Evolutionary conservation across 1,284 basidiomycete species (phyloP), one percentile per base, ranked within the genome.

Genomic region (Ustilago loliicola): DNA sequence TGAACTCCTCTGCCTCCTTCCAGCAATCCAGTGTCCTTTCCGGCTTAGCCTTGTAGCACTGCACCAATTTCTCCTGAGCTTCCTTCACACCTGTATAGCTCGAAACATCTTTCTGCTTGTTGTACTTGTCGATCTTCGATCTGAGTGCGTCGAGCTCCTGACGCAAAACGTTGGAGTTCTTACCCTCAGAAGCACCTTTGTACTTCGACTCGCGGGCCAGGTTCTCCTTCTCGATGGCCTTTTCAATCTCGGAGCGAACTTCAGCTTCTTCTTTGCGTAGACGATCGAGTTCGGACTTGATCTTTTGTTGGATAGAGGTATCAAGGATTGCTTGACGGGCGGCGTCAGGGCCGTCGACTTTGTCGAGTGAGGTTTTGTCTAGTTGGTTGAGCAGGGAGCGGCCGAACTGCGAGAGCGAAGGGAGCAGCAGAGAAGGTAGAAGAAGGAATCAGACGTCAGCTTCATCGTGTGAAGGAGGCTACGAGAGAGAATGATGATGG

Each of bases 1-100:
- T 94, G 88, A 95, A 95, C 23, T 88, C 89, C n/a, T 87, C 87
- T 5, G 93, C 92, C 82, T 93, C 90, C 71, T 88, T 89, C 91
- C 91, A 93, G 86, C 93, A 95, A 77, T 94, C 90, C 48, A 95
- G 87, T 25, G 93, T 88, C 6, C 89, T 90, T 0, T 87, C 87
- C 6, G 88, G 85, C 81, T 93, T 90, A 71, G 88, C 92, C 93
- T 87, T 90, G 88, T 94, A 94, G 86, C 93, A 95, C 51, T 89
- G 87, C 5, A 91, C 88, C 34, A 94, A 89, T 25, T 89, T 90
- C 72, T 91, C 89, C 38, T 90, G 88, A 42, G 88, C 88, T 32
- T 88, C 88, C 82, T 90, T 90, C 15, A 93, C 89, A 47, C 88
- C 89, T 1, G 90, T 89, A 65, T 90, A 89, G 61, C 90, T 90